Conservation (phyloP, 2,329 filamentous ascomycete genomes). For the Alternaria tenuissima region DNA sequence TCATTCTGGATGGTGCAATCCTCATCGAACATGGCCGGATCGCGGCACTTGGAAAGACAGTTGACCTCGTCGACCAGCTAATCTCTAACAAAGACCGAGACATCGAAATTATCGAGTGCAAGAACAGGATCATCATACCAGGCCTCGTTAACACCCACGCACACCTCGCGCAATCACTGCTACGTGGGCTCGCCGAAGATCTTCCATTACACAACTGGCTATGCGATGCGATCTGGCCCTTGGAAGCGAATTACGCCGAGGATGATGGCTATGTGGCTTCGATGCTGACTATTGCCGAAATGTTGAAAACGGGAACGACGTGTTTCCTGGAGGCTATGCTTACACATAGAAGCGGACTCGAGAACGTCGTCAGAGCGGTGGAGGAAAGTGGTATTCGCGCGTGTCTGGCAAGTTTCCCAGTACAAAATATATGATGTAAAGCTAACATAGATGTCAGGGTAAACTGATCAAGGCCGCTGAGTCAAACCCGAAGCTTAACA, state of each 20-base stretch:
- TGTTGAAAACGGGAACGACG: conserved; percentile 51
- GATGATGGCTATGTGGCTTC: conserved; percentile 48
- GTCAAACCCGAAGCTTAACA: conserved; percentile 43
- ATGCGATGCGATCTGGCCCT: conserved; percentile 49
- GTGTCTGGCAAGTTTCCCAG: conserved; percentile 24
- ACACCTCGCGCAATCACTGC: conserved; percentile 47
- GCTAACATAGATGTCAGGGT: conserved; percentile 26
- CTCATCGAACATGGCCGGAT: conserved; percentile 54
- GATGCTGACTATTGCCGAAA: conserved; percentile 47
- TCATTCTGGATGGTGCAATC: conserved; percentile 59
- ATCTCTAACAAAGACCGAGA: background rate
- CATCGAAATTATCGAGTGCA: conserved; percentile 35
- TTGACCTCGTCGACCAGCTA: conserved; percentile 29
- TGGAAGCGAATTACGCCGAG: conserved; percentile 47
- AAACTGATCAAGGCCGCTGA: conserved; percentile 52
- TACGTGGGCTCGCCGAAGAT: conserved; percentile 43
- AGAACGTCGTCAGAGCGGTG: conserved; percentile 39
- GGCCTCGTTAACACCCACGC: conserved; percentile 51
- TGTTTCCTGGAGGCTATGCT: conserved; percentile 51
- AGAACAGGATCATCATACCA: conserved; percentile 45
- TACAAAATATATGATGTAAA: background rate
- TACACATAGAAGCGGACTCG: conserved; percentile 41
- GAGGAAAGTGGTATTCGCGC: conserved; percentile 47
- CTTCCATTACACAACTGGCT: conserved; percentile 35
- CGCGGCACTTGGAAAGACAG: conserved; percentile 54